A percentile compares a stretch with the other conserved stretches of the same genome.
phyloP scores from a whole-genome alignment of 176 grass and related monocot genomes.

The Oryza meridionalis region DNA sequence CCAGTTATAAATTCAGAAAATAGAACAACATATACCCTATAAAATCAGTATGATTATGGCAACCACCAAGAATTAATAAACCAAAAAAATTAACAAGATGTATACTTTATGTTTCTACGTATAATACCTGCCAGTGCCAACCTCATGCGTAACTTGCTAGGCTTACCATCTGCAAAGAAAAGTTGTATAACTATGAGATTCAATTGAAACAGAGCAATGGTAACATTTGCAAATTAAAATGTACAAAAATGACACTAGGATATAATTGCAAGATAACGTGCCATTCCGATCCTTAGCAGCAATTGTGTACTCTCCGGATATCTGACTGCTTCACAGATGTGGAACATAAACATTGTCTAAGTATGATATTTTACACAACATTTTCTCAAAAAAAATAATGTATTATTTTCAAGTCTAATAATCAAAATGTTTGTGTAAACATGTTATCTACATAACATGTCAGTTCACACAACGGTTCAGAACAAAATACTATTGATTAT shows the following conservation, averaged over 20 bases:
- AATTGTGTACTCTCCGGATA: no score
- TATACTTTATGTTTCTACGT: background rate
- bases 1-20: no score
- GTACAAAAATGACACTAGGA: background rate
- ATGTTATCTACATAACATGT: no score
- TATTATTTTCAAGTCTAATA: no score
- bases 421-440: no score
- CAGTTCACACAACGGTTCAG: no score
- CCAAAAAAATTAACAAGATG: background rate
- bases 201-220: background rate
- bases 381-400: no score
- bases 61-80: background rate
- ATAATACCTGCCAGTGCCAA: background rate
- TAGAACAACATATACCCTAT: background rate
- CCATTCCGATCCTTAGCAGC: no score
- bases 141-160: background rate
- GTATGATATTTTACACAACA: no score
- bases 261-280: background rate
- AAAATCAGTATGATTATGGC: background rate
- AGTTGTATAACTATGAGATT: background rate
- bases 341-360: no score
- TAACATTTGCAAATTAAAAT: background rate
- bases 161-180: conserved; percentile 3
- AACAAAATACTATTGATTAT: no score
- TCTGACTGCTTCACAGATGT: no score